A percentile compares a stretch with the other conserved stretches of the same genome.
phyloP scores from a whole-genome alignment of 257 asterid species.

The Nicotiana otophora region DNA sequence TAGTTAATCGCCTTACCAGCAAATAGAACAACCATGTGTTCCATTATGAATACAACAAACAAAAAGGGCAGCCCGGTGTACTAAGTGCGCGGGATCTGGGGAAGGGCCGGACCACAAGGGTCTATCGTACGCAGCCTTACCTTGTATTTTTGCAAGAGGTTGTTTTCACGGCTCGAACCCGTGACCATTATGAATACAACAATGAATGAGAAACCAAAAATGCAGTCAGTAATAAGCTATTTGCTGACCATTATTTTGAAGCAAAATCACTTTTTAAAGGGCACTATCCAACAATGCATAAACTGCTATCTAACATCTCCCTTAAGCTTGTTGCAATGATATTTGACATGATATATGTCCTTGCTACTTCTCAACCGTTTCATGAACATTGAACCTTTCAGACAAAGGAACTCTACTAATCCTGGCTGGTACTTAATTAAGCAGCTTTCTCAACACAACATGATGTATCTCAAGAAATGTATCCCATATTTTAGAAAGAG shows the following conservation, averaged over 20 bases:
- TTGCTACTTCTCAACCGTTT: not conserved
- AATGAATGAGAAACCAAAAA: not conserved
- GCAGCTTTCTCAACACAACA: not conserved
- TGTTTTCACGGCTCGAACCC: too few relatives aligned
- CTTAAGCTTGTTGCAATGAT: not conserved
- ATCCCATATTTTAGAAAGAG: not conserved
- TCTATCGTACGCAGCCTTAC: too few relatives aligned
- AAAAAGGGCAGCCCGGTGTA: too few relatives aligned
- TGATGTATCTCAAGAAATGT: not conserved
- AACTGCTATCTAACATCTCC: not conserved
- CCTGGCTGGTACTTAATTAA: not conserved
- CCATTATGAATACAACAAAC: not conserved
- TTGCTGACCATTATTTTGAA: not conserved
- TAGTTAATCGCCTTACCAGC: not conserved
- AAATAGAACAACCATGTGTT: not conserved
- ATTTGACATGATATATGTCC: not conserved
- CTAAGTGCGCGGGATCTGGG: too few relatives aligned
- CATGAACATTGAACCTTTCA: not conserved
- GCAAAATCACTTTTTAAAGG: not conserved
- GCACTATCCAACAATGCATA: not conserved
- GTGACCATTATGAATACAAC: not conserved
- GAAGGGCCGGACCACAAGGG: too few relatives aligned
- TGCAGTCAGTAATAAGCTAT: not conserved
- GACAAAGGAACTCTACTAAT: not conserved
- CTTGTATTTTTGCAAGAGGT: too few relatives aligned